These are phyloP conservation scores for Theileria orientalis DNA, from an alignment of 169 alveolate genomes.

Conservation along the genomic window DNA sequence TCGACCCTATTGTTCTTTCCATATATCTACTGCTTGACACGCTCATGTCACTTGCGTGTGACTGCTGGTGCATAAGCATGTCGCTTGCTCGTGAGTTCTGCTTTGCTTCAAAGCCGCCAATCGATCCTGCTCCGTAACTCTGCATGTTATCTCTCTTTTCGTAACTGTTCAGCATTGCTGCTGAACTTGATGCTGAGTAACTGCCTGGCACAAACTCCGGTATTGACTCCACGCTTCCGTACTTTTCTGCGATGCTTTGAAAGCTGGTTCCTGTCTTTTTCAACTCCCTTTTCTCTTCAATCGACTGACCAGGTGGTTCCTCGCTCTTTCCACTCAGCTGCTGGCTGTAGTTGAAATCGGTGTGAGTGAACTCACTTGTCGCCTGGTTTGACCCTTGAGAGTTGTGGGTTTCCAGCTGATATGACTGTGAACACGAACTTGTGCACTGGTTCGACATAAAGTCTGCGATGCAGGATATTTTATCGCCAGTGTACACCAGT, in stretches of 20 bases:
- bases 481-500: constrained; percentile 11
- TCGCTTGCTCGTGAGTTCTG: background rate
- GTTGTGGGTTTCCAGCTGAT: constrained; percentile 10
- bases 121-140: background rate
- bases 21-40: background rate
- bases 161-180: background rate
- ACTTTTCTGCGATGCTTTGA: constrained; percentile 48
- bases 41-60: background rate
- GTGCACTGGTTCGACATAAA: constrained; percentile 31
- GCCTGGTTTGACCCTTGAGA: no score
- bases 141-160: background rate
- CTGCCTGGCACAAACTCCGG: constrained; percentile 57
- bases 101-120: background rate
- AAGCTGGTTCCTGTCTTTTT: constrained; percentile 5
- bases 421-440: constrained; percentile 45
- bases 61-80: background rate
- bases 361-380: background rate
- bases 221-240: constrained; percentile 45
- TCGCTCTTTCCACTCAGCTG: background rate
- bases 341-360: background rate
- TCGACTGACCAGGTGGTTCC: no score
- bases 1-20: constrained; percentile 41
- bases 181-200: background rate
- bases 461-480: constrained; percentile 36
- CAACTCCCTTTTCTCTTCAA: no score